Percentiles rank a stretch among this genome's conserved stretches.
phyloP scores from a whole-genome alignment of 495 filamentous ascomycete genomes.

The Massariosphaeria phaeospora region DNA sequence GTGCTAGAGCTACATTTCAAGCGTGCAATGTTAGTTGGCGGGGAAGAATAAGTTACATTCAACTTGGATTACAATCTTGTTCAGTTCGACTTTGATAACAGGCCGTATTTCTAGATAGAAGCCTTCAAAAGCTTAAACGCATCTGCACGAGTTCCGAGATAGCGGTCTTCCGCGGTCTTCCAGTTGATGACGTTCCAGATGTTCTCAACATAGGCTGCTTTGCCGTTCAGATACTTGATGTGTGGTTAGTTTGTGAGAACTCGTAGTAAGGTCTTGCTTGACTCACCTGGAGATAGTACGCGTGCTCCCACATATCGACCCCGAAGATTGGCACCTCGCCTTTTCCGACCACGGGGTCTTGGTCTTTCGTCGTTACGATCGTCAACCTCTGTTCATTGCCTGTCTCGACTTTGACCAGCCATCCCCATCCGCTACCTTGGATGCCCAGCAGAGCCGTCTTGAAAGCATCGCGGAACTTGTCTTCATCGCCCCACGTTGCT shows the following conservation, averaged over 20 bases:
- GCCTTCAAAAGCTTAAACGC: constrained; percentile 35
- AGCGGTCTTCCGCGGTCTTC: constrained; percentile 37
- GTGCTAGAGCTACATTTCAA: too few relatives aligned
- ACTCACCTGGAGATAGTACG: constrained; percentile 41
- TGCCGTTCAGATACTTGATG: constrained; percentile 39
- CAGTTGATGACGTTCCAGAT: constrained; percentile 42
- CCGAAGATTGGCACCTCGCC: constrained; percentile 39
- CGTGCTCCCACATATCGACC: constrained; percentile 45
- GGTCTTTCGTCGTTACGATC: constrained; percentile 42
- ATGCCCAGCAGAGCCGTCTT: constrained; percentile 37
- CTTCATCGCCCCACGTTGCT: constrained; percentile 33
- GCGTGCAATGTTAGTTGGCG: too few relatives aligned
- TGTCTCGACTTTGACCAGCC: constrained; percentile 35
- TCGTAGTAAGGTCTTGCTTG: neutral
- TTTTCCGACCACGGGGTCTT: constrained; percentile 38
- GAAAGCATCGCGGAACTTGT: constrained; percentile 38
- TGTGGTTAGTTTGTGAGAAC: neutral
- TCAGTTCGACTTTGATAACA: too few relatives aligned
- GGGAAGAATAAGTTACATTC: neutral
- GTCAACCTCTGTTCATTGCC: constrained; percentile 28
- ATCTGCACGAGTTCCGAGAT: constrained; percentile 27
- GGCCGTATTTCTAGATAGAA: constrained; percentile 9
- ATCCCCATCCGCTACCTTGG: constrained; percentile 44
- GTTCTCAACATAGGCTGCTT: constrained; percentile 38
- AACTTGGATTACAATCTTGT: neutral